Conservation (phyloP, 768 basidiomycete genomes). For the Cystobasidium onofrii region DNA sequence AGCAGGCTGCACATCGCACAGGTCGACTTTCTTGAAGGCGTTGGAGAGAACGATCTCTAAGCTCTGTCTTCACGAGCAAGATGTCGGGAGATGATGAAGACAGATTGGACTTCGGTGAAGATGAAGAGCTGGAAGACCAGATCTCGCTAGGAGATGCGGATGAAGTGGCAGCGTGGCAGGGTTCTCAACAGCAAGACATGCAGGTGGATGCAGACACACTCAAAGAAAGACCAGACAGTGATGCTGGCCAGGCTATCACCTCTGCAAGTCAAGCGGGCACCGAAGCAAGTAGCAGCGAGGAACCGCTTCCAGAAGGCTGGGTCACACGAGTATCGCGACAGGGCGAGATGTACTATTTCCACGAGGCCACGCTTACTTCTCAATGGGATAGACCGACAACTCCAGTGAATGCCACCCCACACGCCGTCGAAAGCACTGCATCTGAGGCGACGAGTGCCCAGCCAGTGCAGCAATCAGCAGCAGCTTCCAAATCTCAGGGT, state of each 20-base stretch:
- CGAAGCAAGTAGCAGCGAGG: not conserved
- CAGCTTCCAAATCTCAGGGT: not conserved
- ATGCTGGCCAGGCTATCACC: not conserved
- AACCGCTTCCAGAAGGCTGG: not conserved
- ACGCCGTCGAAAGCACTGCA: not conserved
- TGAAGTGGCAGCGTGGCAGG: not conserved
- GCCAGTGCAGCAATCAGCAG: not conserved
- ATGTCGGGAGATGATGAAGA: constrained; percentile 21
- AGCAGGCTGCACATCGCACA: too few relatives aligned
- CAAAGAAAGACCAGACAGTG: not conserved
- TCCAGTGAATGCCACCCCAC: not conserved
- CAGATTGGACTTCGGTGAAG: constrained; percentile 20
- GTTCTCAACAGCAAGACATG: not conserved
- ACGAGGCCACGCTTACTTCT: not conserved
- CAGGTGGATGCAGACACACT: not conserved
- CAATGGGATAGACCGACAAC: constrained; percentile 1
- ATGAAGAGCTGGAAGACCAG: constrained; percentile 20
- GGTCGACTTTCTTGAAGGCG: too few relatives aligned
- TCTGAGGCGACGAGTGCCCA: not conserved
- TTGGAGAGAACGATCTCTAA: not conserved
- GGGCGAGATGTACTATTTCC: constrained; percentile 12
- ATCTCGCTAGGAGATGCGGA: constrained; percentile 8
- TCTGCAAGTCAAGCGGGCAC: not conserved
- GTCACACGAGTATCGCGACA: not conserved
- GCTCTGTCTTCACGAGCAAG: not conserved